phyloP scores from a whole-genome alignment of 495 filamentous ascomycete species.

The Hypoxylon rickii region DNA sequence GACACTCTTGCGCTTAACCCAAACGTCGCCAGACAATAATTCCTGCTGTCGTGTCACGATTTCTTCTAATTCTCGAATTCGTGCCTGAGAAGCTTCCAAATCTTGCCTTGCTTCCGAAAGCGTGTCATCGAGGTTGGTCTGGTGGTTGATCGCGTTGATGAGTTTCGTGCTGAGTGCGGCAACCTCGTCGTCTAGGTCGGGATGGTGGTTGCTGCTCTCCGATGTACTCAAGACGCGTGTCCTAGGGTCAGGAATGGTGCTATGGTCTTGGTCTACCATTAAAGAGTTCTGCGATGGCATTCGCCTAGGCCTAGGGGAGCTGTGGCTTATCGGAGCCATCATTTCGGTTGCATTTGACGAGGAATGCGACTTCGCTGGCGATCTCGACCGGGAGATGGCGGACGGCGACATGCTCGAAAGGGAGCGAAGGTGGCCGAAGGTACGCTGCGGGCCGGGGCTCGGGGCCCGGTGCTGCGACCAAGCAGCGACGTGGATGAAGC shows the following conservation, averaged over 20 bases:
- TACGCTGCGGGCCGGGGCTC: conserved; percentile 38
- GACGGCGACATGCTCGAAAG: conserved; percentile 51
- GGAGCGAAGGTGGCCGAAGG: conserved; percentile 55
- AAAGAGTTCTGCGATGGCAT: conserved; percentile 37
- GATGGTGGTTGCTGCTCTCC: conserved; percentile 53
- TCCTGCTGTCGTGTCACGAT: conserved; percentile 52
- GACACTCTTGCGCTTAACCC: conserved; percentile 61
- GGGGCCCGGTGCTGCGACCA: conserved; percentile 55
- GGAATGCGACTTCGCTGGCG: conserved; percentile 36
- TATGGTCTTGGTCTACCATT: conserved; percentile 52
- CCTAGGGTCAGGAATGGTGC: conserved; percentile 55
- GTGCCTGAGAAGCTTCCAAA: conserved; percentile 72
- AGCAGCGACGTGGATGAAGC: conserved; percentile 55
- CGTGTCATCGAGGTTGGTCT: conserved; percentile 89
- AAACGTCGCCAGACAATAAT: conserved; percentile 70
- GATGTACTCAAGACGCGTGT: conserved; percentile 47
- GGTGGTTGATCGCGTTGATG: conserved; percentile 95
- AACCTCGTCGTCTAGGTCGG: conserved; percentile 85
- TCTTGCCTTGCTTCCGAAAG: conserved; percentile 82
- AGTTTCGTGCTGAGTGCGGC: conserved; percentile 91
- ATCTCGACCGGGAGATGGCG: conserved; percentile 37
- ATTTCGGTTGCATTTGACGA: conserved; percentile 38
- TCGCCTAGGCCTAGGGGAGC: conserved; percentile 34
- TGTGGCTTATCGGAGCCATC: conserved; percentile 21
- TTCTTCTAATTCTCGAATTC: conserved; percentile 69